Conservation (phyloP, 495 filamentous ascomycete genomes). For the Penicillium maclennaniae region DNA sequence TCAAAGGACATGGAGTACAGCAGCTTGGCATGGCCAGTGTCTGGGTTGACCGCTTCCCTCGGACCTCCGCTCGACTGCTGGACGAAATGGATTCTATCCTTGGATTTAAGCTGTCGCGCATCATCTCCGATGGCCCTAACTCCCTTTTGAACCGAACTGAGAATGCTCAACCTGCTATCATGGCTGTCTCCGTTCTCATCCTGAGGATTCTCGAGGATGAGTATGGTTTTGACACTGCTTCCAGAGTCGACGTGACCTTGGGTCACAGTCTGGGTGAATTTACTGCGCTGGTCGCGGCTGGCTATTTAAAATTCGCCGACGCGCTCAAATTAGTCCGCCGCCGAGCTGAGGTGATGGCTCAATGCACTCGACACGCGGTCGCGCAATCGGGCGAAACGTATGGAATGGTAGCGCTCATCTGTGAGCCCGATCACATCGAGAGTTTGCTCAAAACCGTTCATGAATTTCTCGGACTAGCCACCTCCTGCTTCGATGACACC, state of each 20-base stretch:
- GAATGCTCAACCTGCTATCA: conserved; percentile 92
- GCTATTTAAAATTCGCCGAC: conserved; percentile 72
- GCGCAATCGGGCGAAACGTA: conserved; percentile 65
- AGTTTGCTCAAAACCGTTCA: conserved; percentile 67
- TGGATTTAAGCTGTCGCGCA: conserved; percentile 61
- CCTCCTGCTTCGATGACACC: conserved; percentile 60
- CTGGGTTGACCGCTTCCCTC: conserved; percentile 81
- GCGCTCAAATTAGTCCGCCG: conserved; percentile 71
- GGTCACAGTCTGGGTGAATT: conserved; percentile 97
- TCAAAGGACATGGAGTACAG: conserved; percentile 86
- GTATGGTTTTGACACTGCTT: conserved; percentile 67
- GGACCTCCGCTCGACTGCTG: conserved; percentile 64
- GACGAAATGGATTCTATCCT: conserved; percentile 80
- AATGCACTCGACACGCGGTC: conserved; percentile 61
- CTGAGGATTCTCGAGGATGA: conserved; percentile 83
- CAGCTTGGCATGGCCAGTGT: conserved; percentile 84
- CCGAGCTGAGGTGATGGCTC: conserved; percentile 81
- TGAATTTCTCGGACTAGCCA: conserved; percentile 69
- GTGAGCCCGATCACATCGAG: conserved; percentile 68
- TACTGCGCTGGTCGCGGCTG: conserved; percentile 79
- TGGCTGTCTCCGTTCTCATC: conserved; percentile 88
- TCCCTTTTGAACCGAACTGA: conserved; percentile 71
- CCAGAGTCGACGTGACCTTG: conserved; percentile 73
- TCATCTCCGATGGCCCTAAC: conserved; percentile 78
- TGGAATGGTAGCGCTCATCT: conserved; percentile 92